phyloP scores from a whole-genome alignment of 169 alveolate genomes.

The Ichthyophthirius multifiliis region DNA sequence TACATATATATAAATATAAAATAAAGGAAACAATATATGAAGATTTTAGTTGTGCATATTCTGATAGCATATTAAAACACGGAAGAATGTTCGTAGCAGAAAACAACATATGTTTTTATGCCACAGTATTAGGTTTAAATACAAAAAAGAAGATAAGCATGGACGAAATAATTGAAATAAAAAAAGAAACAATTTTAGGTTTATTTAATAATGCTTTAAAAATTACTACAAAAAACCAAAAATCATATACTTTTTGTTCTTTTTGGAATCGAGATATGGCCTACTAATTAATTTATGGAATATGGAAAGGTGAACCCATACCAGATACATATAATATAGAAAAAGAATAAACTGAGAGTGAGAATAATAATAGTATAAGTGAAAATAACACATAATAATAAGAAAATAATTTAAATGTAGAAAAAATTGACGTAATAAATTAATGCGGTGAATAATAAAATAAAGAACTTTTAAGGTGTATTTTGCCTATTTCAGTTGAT shows the following conservation, averaged over 20 bases:
- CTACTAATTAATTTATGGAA: not conserved
- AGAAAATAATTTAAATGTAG: not conserved
- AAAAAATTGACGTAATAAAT: constrained; percentile 28
- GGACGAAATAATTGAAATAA: not conserved
- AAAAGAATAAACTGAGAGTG: not conserved
- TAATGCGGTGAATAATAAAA: constrained; percentile 7
- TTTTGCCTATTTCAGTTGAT: constrained; percentile 15
- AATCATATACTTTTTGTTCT: constrained; percentile 3
- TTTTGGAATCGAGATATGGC: constrained; percentile 6
- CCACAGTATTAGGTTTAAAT: constrained; percentile 26
- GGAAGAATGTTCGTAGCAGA: constrained; percentile 43
- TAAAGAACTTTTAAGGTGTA: constrained; percentile 18
- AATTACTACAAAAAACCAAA: not conserved
- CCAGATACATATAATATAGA: not conserved
- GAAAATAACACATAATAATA: not conserved
- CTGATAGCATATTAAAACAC: constrained; percentile 16
- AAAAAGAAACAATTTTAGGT: not conserved
- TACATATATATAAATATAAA: not conserved
- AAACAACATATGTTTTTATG: constrained; percentile 40
- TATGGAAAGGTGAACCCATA: constrained; percentile 13
- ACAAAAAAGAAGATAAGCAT: not conserved
- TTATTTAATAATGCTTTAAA: not conserved
- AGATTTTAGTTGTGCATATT: constrained; percentile 35
- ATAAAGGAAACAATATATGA: constrained; percentile 27
- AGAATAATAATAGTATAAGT: not conserved